Base-by-base conservation (phyloP, 306 rosid species). In the Cyclanthera cordifolia region DNA sequence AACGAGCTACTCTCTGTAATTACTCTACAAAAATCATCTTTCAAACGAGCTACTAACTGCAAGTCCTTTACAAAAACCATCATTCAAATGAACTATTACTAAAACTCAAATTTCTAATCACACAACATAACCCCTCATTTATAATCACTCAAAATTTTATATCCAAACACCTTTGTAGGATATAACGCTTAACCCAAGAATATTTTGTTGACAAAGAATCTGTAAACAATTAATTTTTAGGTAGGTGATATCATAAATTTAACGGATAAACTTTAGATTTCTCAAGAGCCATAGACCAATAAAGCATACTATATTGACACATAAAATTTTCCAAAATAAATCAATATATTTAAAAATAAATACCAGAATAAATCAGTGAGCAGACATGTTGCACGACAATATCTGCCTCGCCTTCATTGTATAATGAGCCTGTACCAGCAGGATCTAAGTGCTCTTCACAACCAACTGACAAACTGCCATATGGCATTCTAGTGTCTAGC, bases 361-460 rank as follows among this genome's bases (percentile, higher is more conserved):
- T 81, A 89, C 96, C 96, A 39, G 93, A 63, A 80, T 80, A 84
- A 68, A 89, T 76, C 84, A 89, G 78, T 73, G 88, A 79, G 73
- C 76, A 74, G 66, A 89, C 83, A 70, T 89, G 90, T 76, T 81
- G 96, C 79, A 86, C 82, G 16, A 86, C 88, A 59, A 89, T 86
- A 79, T 89, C 87, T 47, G 90, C 93, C 79, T 89, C 96, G 63
- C 96, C 96, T 84, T 89, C 85, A 64, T 89, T 89, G 74, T 82
- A 86, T 27, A 89, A 70, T 11, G 93, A 89, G 73, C 96, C 93
- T 15, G 96, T 86, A 75, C 96, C 96, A 20, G 96, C 86, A 46
- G 87, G 96, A 72, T 89, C 96, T 67, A 89, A 76, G 82, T 80
- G 75, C 81, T 89, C 96, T 82, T 78, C 90, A 9, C 90, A 89